Evolutionary conservation across 2,329 filamentous ascomycete genomes (phyloP), one percentile per base, ranked within the genome.

Genomic region (Huntiella savannae): DNA sequence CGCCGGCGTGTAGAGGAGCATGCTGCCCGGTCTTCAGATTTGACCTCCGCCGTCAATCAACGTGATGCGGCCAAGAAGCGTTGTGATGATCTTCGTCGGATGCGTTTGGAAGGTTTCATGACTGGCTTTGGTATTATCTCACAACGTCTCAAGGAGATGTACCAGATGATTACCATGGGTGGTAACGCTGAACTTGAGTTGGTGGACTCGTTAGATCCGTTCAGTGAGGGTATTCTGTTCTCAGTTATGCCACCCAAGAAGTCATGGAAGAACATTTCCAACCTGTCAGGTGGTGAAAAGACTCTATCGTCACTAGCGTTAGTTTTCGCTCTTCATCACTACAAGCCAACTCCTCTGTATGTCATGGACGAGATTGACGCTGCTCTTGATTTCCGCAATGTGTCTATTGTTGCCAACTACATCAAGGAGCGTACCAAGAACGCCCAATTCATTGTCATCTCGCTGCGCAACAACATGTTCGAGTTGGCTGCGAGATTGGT

Each of bases 331-430:
- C 64, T 98, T 56, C 91, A 98, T 62, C 88, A 96, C 59, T 98
- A 95, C 63, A 93, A 93, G 66, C 91, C 91, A 7, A 98, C 91
- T 51, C 91, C 91, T 45, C 63, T 98, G 52, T 98, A 98, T 61
- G 91, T 98, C 56, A 98, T 98, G 91, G 91, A 98, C 64, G 91
- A 98, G 67, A 98, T 98, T 60, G 91, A 98, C 63, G 91, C 91
- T 16, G 91, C 91, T 28, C 64, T 98, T 65, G 91, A 98, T 67
- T 98, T 98, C 70, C 71, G 87, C 64, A 98, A 98, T 60, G 91
- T 96, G 36, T 94, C 86, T 1, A 98, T 98, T 58, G 91, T 98
- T 40, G 91, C 91, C 49, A 91, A 86, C 56, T 98, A 98, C 62
- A 98, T 98, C 71, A 96, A 95, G 66, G 91, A 98, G 67, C 74